These are phyloP conservation scores for Entophlyctis luteolus DNA, from an alignment of 192 early-diverging fungal genomes.

Conservation along the genomic window DNA sequence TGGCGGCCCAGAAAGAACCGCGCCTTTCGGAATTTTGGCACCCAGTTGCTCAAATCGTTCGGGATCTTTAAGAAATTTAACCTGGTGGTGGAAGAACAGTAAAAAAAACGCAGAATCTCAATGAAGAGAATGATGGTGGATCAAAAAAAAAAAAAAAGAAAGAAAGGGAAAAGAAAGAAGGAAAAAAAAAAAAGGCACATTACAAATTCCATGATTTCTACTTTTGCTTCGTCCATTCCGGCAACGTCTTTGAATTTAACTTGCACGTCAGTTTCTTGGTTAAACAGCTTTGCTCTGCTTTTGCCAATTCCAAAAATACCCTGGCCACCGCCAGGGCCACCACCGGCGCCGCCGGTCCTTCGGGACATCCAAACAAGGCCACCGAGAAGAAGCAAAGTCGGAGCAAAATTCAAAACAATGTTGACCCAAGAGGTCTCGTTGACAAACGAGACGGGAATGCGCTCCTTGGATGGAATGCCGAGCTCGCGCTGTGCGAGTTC, in stretches of 20 bases:
- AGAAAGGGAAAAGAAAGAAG: too few species aligned
- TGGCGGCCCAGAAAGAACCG: slow-evolving; percentile 90
- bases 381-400: slow-evolving; percentile 86
- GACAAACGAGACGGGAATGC: slow-evolving; percentile 87
- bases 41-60: slow-evolving; percentile 85
- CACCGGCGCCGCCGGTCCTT: slow-evolving; percentile 59
- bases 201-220: slow-evolving; percentile 99
- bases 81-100: too few species aligned
- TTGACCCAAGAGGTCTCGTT: slow-evolving; percentile 72
- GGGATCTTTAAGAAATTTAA: slow-evolving; percentile 97
- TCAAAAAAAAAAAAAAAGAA: too few species aligned
- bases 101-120: too few species aligned
- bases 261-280: slow-evolving; percentile 92
- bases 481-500: slow-evolving; percentile 87
- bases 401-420: slow-evolving; percentile 85
- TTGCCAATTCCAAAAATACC: slow-evolving; percentile 97
- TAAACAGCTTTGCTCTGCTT: slow-evolving; percentile 91
- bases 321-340: slow-evolving; percentile 46
- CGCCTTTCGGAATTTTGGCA: slow-evolving; percentile 98
- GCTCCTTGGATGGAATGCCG: slow-evolving; percentile 80
- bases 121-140: too few species aligned
- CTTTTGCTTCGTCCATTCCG: slow-evolving; percentile 98
- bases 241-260: slow-evolving; percentile 99
- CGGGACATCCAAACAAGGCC: slow-evolving; percentile 83
- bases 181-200: too few species aligned